Conservation (phyloP, 163 green algal genomes). For the Scenedesmus sp. region DNA sequence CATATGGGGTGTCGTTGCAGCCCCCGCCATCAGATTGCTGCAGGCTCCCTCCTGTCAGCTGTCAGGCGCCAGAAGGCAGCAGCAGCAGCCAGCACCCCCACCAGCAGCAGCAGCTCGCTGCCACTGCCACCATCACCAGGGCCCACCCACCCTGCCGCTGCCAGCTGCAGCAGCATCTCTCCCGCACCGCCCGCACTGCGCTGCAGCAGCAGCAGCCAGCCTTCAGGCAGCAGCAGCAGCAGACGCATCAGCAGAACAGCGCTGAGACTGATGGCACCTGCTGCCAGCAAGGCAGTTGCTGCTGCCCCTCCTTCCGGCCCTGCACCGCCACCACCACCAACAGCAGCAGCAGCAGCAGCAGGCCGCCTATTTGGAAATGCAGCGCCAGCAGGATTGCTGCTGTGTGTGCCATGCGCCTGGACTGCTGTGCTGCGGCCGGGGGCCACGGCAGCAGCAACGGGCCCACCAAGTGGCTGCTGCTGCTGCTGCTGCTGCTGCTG, state of each 20-base stretch:
- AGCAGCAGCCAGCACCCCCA: neutral
- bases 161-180: neutral
- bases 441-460: neutral
- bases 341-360: constrained; percentile 1
- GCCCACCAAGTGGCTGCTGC: neutral
- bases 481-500: neutral
- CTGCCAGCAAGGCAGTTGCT: neutral
- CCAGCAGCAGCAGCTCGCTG: neutral
- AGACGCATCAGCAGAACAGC: neutral
- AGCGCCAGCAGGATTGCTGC: neutral
- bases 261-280: neutral
- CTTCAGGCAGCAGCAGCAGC: neutral
- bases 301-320: neutral
- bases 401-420: neutral
- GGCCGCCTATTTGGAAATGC: neutral
- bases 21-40: neutral
- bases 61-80: neutral
- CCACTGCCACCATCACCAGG: neutral
- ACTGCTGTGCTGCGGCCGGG: neutral
- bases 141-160: neutral
- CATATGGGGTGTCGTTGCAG: too few species aligned
- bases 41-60: neutral
- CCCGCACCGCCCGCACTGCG: neutral
- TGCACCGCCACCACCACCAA: neutral
- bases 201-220: constrained; percentile 3